phyloP scores from a whole-genome alignment of 202 grass and related monocot genomes.

The Alloteropsis angusta region DNA sequence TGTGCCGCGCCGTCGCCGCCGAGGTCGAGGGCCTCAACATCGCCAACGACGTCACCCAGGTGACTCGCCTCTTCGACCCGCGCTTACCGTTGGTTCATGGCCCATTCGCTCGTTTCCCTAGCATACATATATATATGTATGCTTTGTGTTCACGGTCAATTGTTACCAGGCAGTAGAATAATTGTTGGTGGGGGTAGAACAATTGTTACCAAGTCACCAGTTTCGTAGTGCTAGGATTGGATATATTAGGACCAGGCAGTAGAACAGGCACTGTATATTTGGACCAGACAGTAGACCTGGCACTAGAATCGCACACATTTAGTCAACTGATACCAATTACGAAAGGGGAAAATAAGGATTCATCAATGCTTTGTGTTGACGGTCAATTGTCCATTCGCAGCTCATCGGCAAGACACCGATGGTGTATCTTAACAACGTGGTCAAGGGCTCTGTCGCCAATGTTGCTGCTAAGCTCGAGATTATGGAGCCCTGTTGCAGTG shows the following conservation, averaged over 20 bases:
- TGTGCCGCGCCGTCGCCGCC: constrained; percentile 29
- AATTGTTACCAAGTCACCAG: no score
- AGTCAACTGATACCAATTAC: not conserved
- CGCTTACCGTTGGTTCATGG: not conserved
- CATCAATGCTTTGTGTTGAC: not conserved
- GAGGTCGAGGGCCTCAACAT: constrained; percentile 77
- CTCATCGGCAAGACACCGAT: constrained; percentile 96
- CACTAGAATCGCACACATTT: not conserved
- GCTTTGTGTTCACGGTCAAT: no score
- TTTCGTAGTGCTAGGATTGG: no score
- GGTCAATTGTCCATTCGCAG: constrained; percentile 29
- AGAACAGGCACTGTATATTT: no score
- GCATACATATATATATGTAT: no score
- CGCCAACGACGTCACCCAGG: constrained; percentile 83
- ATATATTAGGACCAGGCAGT: no score
- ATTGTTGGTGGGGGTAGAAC: no score
- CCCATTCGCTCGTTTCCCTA: not conserved
- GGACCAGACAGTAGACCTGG: no score
- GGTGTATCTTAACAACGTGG: constrained; percentile 89
- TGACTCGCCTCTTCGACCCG: not conserved
- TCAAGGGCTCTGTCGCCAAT: constrained; percentile 63
- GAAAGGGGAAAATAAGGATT: not conserved
- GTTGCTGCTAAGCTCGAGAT: constrained; percentile 92
- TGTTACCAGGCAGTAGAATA: no score
- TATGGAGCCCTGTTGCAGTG: constrained; percentile 95